Evolutionary conservation across 768 basidiomycete genomes (phyloP), one percentile per base, ranked within the genome.

Genomic region (Rhodotorula diobovata): DNA sequence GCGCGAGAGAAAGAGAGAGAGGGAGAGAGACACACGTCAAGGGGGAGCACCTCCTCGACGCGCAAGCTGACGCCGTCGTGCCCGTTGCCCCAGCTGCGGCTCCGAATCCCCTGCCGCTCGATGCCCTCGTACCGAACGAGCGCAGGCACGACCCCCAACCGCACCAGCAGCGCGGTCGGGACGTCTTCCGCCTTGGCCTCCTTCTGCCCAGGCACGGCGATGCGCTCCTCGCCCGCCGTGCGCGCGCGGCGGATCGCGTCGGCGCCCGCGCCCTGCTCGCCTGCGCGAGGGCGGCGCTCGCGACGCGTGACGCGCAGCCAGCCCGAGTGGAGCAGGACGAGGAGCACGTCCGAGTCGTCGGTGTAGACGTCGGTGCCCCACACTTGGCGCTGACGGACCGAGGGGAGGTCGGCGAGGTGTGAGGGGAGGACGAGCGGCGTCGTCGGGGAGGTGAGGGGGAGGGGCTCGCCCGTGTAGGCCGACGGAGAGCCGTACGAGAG

Each of bases 331-430:
- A 82, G 57, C n/a, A 81, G 76, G 32, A 82, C 70, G 9, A 77
- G 78, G 4, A 81, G 76, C 4, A 82, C 66, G 69, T 82, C 81
- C 11, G 82, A 82, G 66, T 83, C 83, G 74, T 83, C 83, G 28
- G 83, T 83, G 73, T 82, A 83, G 25, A 82, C 80, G 48, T 82
- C 81, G 30, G 81, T 82, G 11, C 83, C 83, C 82, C 82, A 83
- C 16, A 81, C 74, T 25, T 78, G 73, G 35, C 81, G 75, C 50
- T 77, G 74, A 21, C 71, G 68, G 5, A 79, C 28, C 11, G 43
- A n/a, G 28, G 68, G 59, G 21, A 77, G 72, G 60, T 78, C 77
- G 69, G 46, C 70, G 32, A 78, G 25, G 57, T 63, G 59, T 2
- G 72, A 55, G 55, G 76, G 76, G 46, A 70, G 46, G n/a, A 56